Percentiles rank a stretch among this genome's conserved stretches.
These are phyloP conservation scores for Erodium moschatum DNA, from an alignment of 441 rosid species.

Conservation along the genomic window DNA sequence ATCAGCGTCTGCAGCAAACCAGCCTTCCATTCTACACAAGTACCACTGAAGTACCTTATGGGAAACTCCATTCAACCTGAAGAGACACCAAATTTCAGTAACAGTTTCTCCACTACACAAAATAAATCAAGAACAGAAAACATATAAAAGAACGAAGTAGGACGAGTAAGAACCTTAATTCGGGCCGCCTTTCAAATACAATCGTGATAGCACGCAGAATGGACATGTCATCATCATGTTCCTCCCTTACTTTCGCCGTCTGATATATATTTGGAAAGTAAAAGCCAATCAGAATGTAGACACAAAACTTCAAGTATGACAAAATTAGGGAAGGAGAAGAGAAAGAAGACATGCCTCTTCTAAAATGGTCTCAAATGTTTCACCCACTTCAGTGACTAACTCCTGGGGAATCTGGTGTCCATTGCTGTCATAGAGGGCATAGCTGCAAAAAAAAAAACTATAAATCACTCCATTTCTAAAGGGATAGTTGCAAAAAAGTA, in stretches of 20 bases:
- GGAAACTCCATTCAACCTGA: constrained; percentile 72
- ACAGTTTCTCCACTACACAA: no score
- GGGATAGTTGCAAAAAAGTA: neutral
- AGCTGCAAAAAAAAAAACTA: constrained; percentile 35
- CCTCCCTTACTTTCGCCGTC: constrained; percentile 67
- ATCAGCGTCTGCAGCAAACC: constrained; percentile 78
- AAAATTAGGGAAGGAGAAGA: constrained; percentile 2
- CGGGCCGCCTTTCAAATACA: constrained; percentile 70
- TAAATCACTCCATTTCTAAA: neutral
- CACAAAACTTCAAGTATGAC: neutral
- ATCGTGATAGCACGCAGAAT: constrained; percentile 56
- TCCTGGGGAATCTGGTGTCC: constrained; percentile 85
- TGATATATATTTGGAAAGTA: constrained; percentile 29
- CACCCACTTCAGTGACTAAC: constrained; percentile 66
- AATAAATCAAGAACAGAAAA: constrained; percentile 7
- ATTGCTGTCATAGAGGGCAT: constrained; percentile 76
- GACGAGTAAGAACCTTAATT: constrained; percentile 45
- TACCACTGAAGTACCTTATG: constrained; percentile 94
- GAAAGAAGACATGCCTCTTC: constrained; percentile 44
- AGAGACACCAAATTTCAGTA: constrained; percentile 12
- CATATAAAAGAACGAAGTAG: neutral
- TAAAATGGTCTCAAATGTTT: constrained; percentile 63
- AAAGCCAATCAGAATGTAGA: constrained; percentile 11
- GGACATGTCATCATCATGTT: constrained; percentile 64
- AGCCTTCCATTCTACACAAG: constrained; percentile 34